Evolutionary conservation across 306 rosid genomes (phyloP).

Genomic region (Acacia melanoxylon): DNA sequence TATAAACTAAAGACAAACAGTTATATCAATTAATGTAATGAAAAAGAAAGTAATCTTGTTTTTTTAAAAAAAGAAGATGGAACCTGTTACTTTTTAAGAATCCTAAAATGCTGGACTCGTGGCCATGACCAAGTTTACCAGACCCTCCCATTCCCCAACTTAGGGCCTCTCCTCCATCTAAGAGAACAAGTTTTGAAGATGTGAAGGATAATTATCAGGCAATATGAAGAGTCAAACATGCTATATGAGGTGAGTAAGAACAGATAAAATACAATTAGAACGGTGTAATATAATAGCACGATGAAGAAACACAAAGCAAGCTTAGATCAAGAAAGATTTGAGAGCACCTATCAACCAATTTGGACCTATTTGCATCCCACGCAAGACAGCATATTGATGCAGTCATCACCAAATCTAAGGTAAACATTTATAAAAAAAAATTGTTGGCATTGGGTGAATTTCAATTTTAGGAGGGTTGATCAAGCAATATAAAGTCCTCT

Average conservation of each 20-base stretch:
- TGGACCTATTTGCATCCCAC: background rate
- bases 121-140: conserved; percentile 95
- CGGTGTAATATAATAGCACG: background rate
- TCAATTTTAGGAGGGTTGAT: background rate
- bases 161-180: conserved; percentile 80
- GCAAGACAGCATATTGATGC: background rate
- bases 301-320: conserved; percentile 11
- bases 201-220: conserved; percentile 8
- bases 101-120: conserved; percentile 63
- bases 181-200: conserved; percentile 23
- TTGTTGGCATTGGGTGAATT: background rate
- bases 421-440: background rate
- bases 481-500: too few relatives aligned
- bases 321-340: background rate
- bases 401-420: background rate
- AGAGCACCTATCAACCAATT: background rate
- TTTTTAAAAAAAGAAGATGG: background rate
- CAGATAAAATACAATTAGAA: background rate
- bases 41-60: background rate
- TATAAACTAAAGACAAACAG: background rate
- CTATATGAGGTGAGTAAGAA: conserved; percentile 3
- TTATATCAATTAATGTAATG: background rate
- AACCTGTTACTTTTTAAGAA: conserved; percentile 75
- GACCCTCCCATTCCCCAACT: conserved; percentile 95
- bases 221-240: background rate